Percentiles rank a stretch among this genome's conserved stretches.
These are phyloP conservation scores for Phialocephala sp. DNA, from an alignment of 2,329 filamentous ascomycete genomes.

Conservation along the genomic window DNA sequence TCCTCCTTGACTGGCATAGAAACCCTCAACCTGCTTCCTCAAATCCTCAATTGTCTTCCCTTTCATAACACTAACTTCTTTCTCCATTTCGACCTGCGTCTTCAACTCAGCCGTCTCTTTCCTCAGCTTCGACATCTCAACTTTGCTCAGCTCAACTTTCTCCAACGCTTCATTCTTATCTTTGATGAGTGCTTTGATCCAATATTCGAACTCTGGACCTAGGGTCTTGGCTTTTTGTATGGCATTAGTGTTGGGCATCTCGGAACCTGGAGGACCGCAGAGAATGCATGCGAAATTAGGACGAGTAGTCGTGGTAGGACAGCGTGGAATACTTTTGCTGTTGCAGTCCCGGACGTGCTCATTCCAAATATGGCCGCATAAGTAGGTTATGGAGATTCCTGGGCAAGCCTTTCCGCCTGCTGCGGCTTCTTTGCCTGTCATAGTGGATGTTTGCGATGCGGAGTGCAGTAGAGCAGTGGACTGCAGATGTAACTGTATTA, in stretches of 20 bases:
- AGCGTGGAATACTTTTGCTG: neutral
- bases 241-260: neutral
- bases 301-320: neutral
- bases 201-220: neutral
- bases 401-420: neutral
- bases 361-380: neutral
- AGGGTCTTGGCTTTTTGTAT: neutral
- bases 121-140: neutral
- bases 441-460: neutral
- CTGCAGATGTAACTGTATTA: too few species aligned
- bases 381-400: neutral
- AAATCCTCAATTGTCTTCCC: neutral
- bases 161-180: neutral
- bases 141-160: neutral
- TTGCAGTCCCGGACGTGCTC: neutral
- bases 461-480: too few species aligned
- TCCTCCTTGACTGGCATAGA: neutral
- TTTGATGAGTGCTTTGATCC: neutral
- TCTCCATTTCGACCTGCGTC: neutral
- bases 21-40: neutral
- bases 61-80: neutral
- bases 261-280: neutral
- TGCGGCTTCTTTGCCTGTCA: neutral
- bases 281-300: neutral
- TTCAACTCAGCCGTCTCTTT: neutral